phyloP scores from a whole-genome alignment of 1,139 yeast genomes.

The Entelexis paramagnoliae region DNA sequence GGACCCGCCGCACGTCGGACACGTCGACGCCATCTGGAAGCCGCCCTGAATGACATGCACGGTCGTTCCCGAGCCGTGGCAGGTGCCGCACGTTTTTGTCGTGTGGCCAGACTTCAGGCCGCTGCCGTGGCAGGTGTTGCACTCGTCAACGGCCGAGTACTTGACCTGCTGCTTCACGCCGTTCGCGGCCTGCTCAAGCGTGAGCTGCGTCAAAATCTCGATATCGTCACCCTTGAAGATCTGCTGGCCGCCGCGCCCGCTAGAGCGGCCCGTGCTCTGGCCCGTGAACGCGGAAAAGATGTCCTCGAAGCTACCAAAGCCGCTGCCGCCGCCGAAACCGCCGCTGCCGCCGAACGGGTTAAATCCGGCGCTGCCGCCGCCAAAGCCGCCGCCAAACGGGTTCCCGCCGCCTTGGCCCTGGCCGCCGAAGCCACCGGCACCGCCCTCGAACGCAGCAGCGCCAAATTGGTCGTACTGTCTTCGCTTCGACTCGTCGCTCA shows the following conservation, averaged over 20 bases:
- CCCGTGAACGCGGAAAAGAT: constrained; percentile 41
- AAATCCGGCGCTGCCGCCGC: constrained; percentile 26
- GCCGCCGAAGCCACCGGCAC: constrained; percentile 37
- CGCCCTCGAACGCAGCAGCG: constrained; percentile 64
- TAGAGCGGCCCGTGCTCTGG: constrained; percentile 30
- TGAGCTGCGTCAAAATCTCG: constrained; percentile 62
- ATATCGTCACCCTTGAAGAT: constrained; percentile 82
- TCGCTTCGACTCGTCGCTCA: constrained; percentile 78
- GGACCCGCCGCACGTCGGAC: constrained; percentile 76
- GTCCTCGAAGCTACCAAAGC: constrained; percentile 56
- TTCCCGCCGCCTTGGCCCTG: constrained; percentile 34
- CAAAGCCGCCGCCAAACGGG: constrained; percentile 27
- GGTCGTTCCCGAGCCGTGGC: constrained; percentile 90
- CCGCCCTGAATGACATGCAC: constrained; percentile 84
- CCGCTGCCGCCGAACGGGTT: constrained; percentile 34
- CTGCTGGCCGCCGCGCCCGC: constrained; percentile 28
- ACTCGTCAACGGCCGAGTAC: constrained; percentile 66
- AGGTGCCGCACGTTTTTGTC: constrained; percentile 69
- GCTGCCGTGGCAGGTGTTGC: constrained; percentile 70
- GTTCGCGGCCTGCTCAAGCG: constrained; percentile 78
- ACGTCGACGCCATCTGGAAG: constrained; percentile 93
- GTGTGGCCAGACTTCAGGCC: constrained; percentile 73
- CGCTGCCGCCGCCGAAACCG: constrained; percentile 34
- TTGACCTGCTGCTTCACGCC: constrained; percentile 59
- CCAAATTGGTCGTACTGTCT: constrained; percentile 90